phyloP scores from a whole-genome alignment of 2,329 filamentous ascomycete genomes.

The Scytalidium lignicola region DNA sequence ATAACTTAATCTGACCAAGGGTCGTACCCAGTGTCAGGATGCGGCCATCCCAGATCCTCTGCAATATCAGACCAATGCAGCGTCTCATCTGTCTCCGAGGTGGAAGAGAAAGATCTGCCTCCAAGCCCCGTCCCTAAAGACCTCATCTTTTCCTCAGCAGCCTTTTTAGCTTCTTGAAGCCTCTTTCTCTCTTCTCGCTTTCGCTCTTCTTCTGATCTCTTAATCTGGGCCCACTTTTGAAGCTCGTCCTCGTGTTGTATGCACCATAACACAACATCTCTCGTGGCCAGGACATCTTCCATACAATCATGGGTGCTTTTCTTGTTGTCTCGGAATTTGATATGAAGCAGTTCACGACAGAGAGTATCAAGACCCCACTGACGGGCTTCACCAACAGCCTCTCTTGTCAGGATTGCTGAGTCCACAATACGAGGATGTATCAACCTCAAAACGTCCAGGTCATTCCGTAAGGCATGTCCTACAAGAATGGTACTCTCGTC shows the following conservation, averaged over 20 bases:
- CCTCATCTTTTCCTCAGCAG: neutral
- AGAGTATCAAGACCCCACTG: conserved; percentile 34
- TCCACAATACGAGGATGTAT: conserved; percentile 39
- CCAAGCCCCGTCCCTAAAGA: no score
- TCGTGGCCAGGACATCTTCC: conserved; percentile 43
- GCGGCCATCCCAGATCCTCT: conserved; percentile 16
- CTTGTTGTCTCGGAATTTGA: conserved; percentile 30
- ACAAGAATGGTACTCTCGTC: conserved; percentile 41
- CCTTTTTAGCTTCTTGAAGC: conserved; percentile 4
- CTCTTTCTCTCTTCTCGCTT: conserved; percentile 11
- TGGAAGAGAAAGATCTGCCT: no score
- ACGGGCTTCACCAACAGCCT: conserved; percentile 24
- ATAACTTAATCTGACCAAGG: conserved; percentile 16
- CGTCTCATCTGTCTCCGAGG: conserved; percentile 4
- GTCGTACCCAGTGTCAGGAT: conserved; percentile 15
- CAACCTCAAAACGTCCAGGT: conserved; percentile 39
- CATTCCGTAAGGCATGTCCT: conserved; percentile 41
- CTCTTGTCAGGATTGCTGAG: conserved; percentile 34
- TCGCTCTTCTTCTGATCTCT: conserved; percentile 11
- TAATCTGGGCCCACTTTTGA: conserved; percentile 28
- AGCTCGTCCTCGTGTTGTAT: conserved; percentile 34
- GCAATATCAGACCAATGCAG: conserved; percentile 15
- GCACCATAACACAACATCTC: conserved; percentile 43
- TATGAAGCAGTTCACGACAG: conserved; percentile 28
- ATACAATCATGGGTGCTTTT: conserved; percentile 39